Base-by-base conservation (phyloP, 805 yeast genomes). In the Cephaloascus albidus region DNA sequence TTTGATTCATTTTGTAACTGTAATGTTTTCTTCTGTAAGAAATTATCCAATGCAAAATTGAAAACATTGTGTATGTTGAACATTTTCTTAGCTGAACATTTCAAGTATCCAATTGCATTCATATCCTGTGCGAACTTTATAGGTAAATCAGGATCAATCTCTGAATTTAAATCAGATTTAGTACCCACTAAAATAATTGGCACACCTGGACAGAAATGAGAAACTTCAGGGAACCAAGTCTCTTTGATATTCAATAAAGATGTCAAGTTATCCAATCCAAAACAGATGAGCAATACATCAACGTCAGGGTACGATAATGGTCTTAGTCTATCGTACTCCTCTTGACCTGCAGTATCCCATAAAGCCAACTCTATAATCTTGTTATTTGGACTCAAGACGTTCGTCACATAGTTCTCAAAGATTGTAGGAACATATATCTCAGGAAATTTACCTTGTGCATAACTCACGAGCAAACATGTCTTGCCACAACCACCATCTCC, bases 261-360 rank as follows among this genome's bases (percentile, higher is more conserved):
- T 63, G 87, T 96, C 50, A 96, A 96, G 33, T 88, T 73, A 58
- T 86, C 95, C 46, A 88, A 76, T 16, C 95, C 79, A 70, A 87
- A 88, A 74, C 96, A 88, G 53, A 88, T 86, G 57, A 88, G 73
- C 44, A 88, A 84, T 46, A 88, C 96, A 59, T 86, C 85, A 32
- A 95, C 83, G 60, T 88, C 95, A 45, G 96, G 96, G 64, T 88
- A 88, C 12, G 90, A 81, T 48, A 86, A 70, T 35, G 96, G 95
- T 66, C 95, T 82, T 52, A 86, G 71, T 64, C 96, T 84, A 63
- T 87, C 96, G 60, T 88, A 88, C 70, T 89, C 97, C 72, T 88
- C 97, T 76, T 88, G 97, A 48, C 97, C 97, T 41, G 97, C 96
- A 50, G 96, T 88, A 87, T 88, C 96, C 96, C 96, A 88, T 50